These are phyloP conservation scores for Dalbergia cochinchinensis DNA, from an alignment of 306 rosid genomes.

Conservation along the genomic window DNA sequence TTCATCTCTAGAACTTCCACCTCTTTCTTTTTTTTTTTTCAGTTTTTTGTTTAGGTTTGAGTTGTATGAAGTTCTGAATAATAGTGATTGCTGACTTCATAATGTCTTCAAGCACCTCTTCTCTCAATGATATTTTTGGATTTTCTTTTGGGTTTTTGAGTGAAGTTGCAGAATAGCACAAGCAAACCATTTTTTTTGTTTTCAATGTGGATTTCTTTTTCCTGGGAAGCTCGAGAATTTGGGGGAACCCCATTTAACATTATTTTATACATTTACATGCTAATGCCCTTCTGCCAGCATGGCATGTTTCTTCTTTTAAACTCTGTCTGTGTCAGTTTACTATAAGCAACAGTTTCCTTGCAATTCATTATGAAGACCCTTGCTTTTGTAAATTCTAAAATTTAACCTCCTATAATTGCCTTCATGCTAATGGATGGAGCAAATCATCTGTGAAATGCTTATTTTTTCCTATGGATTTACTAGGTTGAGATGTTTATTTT, in stretches of 20 bases:
- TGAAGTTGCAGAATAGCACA: slow-evolving; percentile 7
- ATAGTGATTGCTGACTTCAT: background rate
- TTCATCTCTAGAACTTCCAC: slow-evolving; percentile 3
- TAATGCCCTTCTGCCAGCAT: slow-evolving; percentile 8
- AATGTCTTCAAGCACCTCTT: slow-evolving; percentile 9
- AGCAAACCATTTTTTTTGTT: background rate
- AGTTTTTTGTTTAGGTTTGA: background rate
- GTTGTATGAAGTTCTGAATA: slow-evolving; percentile 13
- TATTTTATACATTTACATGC: background rate
- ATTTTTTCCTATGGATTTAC: background rate
- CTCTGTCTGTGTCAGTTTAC: background rate
- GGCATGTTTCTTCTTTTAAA: slow-evolving; percentile 6
- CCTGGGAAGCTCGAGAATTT: background rate
- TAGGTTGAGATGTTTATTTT: background rate
- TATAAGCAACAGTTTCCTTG: background rate
- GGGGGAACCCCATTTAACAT: slow-evolving; percentile 1
- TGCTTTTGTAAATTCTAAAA: background rate
- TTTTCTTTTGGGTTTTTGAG: background rate
- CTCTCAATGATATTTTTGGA: background rate
- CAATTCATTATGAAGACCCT: slow-evolving; percentile 1
- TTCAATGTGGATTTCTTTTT: background rate
- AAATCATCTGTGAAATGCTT: background rate
- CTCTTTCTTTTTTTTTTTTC: background rate
- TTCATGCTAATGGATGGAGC: background rate
- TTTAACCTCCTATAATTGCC: background rate